Conservation (phyloP, 495 filamentous ascomycete species). For the Tuber brumale region DNA sequence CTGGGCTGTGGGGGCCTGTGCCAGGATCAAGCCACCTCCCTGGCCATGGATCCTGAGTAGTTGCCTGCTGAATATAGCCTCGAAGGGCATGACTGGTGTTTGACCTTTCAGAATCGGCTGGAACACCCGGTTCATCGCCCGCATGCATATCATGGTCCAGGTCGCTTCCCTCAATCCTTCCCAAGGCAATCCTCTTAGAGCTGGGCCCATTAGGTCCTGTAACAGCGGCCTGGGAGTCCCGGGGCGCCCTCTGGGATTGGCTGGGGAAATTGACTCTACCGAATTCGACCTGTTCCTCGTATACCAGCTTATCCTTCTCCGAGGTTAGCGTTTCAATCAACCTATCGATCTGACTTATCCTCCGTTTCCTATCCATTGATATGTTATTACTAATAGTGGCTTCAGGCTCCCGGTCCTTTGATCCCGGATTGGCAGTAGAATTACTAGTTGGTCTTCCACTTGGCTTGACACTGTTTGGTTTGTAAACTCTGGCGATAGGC, state of each 20-base stretch:
- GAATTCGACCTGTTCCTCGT: background rate
- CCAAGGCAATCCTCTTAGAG: background rate
- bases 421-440: background rate
- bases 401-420: background rate
- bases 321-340: background rate
- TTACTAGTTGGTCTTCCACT: background rate
- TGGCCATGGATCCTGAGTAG: conserved; percentile 2
- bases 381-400: background rate
- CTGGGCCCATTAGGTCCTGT: background rate
- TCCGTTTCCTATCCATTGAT: background rate
- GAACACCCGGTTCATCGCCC: background rate
- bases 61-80: background rate
- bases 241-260: background rate
- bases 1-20: background rate
- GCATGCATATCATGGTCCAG: conserved; percentile 8
- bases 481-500: background rate
- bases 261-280: background rate
- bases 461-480: background rate
- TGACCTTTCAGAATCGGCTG: background rate
- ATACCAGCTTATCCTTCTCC: conserved; percentile 5
- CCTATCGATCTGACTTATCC: background rate
- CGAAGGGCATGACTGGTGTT: background rate
- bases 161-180: conserved; percentile 16
- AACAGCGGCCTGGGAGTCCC: background rate
- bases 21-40: background rate